Percentiles rank a stretch among this genome's conserved stretches.
phyloP scores from a whole-genome alignment of 345 rosid genomes.

The Gossypium anomalum region DNA sequence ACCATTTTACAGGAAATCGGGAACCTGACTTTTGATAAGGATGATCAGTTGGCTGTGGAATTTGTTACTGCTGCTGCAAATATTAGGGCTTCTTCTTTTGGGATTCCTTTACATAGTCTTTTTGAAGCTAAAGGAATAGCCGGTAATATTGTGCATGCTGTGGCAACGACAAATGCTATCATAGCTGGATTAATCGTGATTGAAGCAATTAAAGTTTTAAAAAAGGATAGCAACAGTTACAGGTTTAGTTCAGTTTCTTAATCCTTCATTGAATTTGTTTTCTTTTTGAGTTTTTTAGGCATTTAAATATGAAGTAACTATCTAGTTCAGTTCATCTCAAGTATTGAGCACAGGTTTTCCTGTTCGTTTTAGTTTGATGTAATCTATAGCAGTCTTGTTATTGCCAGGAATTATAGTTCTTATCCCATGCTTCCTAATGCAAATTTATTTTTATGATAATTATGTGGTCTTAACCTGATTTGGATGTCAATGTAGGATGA shows the following conservation, averaged over 20 bases:
- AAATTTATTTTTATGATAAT: constrained; percentile 8
- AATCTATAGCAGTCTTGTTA: background rate
- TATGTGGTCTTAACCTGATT: background rate
- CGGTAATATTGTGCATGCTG: constrained; percentile 97
- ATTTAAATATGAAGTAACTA: background rate
- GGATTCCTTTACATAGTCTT: constrained; percentile 89
- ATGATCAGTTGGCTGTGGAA: constrained; percentile 96
- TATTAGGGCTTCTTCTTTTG: constrained; percentile 90
- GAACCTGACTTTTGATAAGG: constrained; percentile 87
- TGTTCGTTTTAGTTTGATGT: background rate
- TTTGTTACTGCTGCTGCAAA: constrained; percentile 99
- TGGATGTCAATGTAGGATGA: constrained; percentile 56
- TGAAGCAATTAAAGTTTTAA: constrained; percentile 93
- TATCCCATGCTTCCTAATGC: background rate
- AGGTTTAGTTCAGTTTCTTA: constrained; percentile 47
- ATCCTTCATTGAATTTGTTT: background rate
- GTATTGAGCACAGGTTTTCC: background rate
- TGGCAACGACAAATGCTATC: constrained; percentile 96
- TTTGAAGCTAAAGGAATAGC: constrained; percentile 99
- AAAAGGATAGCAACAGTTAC: constrained; percentile 53
- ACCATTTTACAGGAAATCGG: constrained; percentile 67
- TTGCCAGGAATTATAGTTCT: background rate
- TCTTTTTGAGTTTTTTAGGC: background rate
- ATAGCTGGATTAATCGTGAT: constrained; percentile 94
- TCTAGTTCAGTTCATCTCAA: background rate